A percentile compares a stretch with the other conserved stretches of the same genome.
These are phyloP conservation scores for Corynespora cassiicola DNA, from an alignment of 2,329 filamentous ascomycete genomes.

Conservation along the genomic window DNA sequence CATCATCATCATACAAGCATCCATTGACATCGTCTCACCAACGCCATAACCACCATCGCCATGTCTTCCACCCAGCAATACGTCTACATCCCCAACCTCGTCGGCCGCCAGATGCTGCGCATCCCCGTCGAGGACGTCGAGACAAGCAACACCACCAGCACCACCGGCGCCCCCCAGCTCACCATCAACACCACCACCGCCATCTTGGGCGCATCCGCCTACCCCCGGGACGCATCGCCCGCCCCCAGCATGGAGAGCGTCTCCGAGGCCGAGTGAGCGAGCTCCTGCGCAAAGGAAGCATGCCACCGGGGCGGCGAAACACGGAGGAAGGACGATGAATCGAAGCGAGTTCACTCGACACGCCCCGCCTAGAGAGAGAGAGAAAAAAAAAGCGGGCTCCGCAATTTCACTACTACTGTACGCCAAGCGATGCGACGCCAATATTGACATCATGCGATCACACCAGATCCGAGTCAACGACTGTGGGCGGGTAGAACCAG, in stretches of 20 bases:
- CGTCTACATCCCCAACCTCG: constrained; percentile 48
- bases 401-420: no score
- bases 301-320: not conserved
- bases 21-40: constrained; percentile 8
- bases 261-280: constrained; percentile 23
- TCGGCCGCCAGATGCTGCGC: constrained; percentile 45
- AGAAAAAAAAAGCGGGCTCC: no score
- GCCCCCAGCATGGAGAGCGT: constrained; percentile 35
- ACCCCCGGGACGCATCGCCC: constrained; percentile 30
- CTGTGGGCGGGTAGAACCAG: no score
- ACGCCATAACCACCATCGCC: constrained; percentile 5
- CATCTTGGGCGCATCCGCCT: constrained; percentile 12
- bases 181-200: constrained; percentile 17
- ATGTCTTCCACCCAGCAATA: constrained; percentile 41
- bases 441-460: no score
- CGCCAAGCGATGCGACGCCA: no score
- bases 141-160: constrained; percentile 21
- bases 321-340: not conserved
- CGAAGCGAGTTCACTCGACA: no score
- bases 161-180: constrained; percentile 18
- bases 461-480: no score
- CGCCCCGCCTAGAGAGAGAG: no score
- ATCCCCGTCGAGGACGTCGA: constrained; percentile 36
- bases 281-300: no score
- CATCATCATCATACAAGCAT: constrained; percentile 1